Conservation (phyloP, 1,284 basidiomycete species). For the Ceratobasidium sp. region DNA sequence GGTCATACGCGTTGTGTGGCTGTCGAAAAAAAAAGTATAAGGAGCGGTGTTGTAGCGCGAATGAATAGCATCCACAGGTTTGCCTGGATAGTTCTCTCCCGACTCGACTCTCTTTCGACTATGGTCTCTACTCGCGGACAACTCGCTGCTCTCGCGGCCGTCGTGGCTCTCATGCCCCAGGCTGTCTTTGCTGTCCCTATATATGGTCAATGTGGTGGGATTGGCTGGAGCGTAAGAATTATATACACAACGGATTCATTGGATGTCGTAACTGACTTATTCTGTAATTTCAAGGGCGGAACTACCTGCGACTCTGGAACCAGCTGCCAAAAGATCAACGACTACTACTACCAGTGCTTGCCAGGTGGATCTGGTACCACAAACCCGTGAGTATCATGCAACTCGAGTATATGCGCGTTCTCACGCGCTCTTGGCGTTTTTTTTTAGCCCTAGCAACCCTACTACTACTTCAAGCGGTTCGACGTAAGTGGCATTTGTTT, state of each 20-base stretch:
- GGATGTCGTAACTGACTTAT: background rate
- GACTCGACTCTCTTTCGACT: background rate
- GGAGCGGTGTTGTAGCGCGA: background rate
- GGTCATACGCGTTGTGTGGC: background rate
- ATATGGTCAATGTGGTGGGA: conserved; percentile 31
- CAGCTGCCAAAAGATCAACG: background rate
- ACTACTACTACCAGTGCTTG: conserved; percentile 27
- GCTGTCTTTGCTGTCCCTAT: background rate
- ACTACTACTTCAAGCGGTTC: background rate
- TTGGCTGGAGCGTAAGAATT: conserved; percentile 22
- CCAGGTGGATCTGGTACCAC: background rate
- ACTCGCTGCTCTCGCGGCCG: conserved; percentile 19
- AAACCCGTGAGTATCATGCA: too few species aligned
- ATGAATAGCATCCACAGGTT: background rate
- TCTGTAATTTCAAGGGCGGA: background rate
- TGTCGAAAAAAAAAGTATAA: conserved; percentile 23
- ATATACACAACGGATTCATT: background rate
- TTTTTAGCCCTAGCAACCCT: background rate
- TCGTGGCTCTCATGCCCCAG: background rate
- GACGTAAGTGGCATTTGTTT: too few species aligned
- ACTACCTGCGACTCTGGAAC: conserved; percentile 11
- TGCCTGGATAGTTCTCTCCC: background rate
- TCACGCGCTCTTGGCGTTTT: too few species aligned
- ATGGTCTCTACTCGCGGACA: conserved; percentile 1
- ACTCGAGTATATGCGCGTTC: too few species aligned